Evolutionary conservation across 139 green algal genomes (phyloP), one percentile per base, ranked within the genome.

Genomic region (Diplosphaera chodatii): DNA sequence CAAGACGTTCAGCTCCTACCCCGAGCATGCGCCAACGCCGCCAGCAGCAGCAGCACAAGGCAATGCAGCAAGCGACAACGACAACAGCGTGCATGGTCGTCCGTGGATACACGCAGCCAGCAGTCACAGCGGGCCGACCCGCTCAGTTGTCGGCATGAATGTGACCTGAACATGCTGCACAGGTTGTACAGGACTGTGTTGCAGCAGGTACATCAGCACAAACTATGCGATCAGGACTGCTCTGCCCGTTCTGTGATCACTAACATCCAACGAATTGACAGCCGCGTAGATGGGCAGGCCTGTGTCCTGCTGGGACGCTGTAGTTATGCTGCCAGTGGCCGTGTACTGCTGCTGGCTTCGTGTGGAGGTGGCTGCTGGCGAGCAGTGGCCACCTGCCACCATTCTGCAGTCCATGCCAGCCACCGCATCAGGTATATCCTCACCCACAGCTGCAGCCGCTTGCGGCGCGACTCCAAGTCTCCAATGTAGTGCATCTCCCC

Each of bases 401-500:
- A 27, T 10, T 59, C 16, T 23, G 18, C 16, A 5, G 48, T n/a
- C 48, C 48, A 59, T 10, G 48, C 48, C 48, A 59, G 16, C 48
- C 48, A 59, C 10, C 69, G 67, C 48, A 75, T 32, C 5, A 55
- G 30, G 15, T 30, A 66, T 21, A 75, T 68, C 30, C 32, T 62
- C 5, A 32, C 32, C 25, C 55, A 68, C 33, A 79, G 62, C n/a
- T 66, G 41, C 22, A 72, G 8, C n/a, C 74, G 64, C 48, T 1
- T 33, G 0, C 34, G n/a, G 22, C 67, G 22, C 16, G 30, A 70
- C 31, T 56, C n/a, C 59, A 78, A 37, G 25, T 64, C 40, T 16
- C 74, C 74, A 56, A 71, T 55, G 16, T 71, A 78, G 13, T 41
- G 27, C 10, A 70, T 31, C 25, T 32, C 27, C 6, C 62, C 63